Evolutionary conservation across 164 flowering plant species (phyloP).

Genomic region (Nymphaea colorata): DNA sequence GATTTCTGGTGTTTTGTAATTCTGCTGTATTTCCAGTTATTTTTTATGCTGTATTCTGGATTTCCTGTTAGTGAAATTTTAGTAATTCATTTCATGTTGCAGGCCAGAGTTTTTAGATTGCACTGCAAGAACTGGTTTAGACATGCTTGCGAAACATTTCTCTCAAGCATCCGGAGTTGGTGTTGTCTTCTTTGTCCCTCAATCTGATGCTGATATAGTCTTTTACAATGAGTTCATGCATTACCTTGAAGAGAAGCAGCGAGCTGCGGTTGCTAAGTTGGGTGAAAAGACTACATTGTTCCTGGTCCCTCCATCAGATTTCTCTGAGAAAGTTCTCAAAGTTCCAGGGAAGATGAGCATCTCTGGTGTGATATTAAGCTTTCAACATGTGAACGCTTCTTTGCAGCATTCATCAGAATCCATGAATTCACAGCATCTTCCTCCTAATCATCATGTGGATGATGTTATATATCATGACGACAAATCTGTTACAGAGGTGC

Average conservation of each 20-base stretch:
- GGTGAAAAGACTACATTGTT: slow-evolving; percentile 78
- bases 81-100: slow-evolving; percentile 7
- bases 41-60: not conserved
- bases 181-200: slow-evolving; percentile 92
- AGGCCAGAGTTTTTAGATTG: slow-evolving; percentile 88
- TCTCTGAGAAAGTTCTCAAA: slow-evolving; percentile 82
- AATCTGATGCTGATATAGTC: slow-evolving; percentile 65
- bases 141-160: slow-evolving; percentile 96
- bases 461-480: slow-evolving; percentile 18
- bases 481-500: slow-evolving; percentile 16
- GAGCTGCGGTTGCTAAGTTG: slow-evolving; percentile 90
- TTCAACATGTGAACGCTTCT: slow-evolving; percentile 42
- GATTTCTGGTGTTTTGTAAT: not conserved
- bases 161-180: slow-evolving; percentile 66
- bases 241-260: slow-evolving; percentile 77
- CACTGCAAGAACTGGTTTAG: slow-evolving; percentile 88
- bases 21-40: not conserved
- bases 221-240: slow-evolving; percentile 84
- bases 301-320: slow-evolving; percentile 94
- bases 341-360: slow-evolving; percentile 90
- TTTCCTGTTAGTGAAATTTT: not conserved
- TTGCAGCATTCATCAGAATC: slow-evolving; percentile 27
- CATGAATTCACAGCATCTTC: slow-evolving; percentile 18
- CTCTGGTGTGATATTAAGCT: slow-evolving; percentile 75
- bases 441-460: slow-evolving; percentile 1